phyloP scores from a whole-genome alignment of 2,329 filamentous ascomycete genomes.

The Nigrograna mackinnonii region DNA sequence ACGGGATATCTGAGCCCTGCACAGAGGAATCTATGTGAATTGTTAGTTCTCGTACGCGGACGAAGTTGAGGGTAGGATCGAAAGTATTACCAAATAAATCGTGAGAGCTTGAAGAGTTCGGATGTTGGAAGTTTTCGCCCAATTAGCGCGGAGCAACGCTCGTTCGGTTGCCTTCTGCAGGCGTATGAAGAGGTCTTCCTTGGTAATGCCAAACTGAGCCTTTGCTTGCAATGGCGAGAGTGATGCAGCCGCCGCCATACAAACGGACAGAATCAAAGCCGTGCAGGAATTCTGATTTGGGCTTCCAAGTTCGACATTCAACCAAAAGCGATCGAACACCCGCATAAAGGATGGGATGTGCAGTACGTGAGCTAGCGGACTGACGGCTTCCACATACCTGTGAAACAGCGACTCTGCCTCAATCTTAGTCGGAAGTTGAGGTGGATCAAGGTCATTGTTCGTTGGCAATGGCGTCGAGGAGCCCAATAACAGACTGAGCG shows the following conservation, averaged over 20 bases:
- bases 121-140: slow-evolving; percentile 43
- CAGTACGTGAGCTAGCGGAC: slow-evolving; percentile 41
- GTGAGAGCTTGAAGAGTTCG: slow-evolving; percentile 40
- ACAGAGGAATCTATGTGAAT: slow-evolving; percentile 37
- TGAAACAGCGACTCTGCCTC: slow-evolving; percentile 39
- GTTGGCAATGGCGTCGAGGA: slow-evolving; percentile 30
- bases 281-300: slow-evolving; percentile 41
- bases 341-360: slow-evolving; percentile 42
- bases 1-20: slow-evolving; percentile 41
- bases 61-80: background rate
- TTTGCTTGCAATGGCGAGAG: slow-evolving; percentile 43
- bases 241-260: slow-evolving; percentile 41
- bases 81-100: slow-evolving; percentile 35
- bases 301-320: slow-evolving; percentile 39
- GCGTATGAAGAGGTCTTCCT: slow-evolving; percentile 38
- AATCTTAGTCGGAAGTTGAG: slow-evolving; percentile 36
- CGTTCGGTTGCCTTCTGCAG: slow-evolving; percentile 41
- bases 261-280: slow-evolving; percentile 39
- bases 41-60: too few species aligned
- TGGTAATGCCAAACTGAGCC: slow-evolving; percentile 41
- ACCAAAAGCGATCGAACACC: slow-evolving; percentile 41
- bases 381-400: slow-evolving; percentile 39
- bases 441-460: slow-evolving; percentile 30
- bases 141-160: slow-evolving; percentile 39
- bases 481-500: slow-evolving; percentile 37